A percentile compares a stretch with the other conserved stretches of the same genome.
These are phyloP conservation scores for Primulina tabacum DNA, from an alignment of 257 asterid genomes.

Conservation along the genomic window DNA sequence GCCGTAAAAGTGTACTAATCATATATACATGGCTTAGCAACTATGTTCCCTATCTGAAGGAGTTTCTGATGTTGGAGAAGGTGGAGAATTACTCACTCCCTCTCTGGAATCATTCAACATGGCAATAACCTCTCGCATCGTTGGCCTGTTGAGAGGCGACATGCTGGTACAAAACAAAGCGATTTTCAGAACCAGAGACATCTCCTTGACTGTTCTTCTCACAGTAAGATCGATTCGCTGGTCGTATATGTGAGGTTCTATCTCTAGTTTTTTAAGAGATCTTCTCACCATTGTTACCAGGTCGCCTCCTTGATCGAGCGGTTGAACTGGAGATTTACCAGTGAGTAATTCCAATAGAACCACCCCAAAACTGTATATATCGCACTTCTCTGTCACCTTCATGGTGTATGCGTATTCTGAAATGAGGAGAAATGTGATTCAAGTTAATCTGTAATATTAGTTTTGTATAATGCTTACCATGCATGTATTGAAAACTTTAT, in stretches of 20 bases:
- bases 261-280: slow-evolving; percentile 39
- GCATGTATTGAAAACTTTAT: not conserved
- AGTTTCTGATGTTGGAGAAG: slow-evolving; percentile 73
- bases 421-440: slow-evolving; percentile 1
- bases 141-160: slow-evolving; percentile 78
- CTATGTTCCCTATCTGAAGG: slow-evolving; percentile 47
- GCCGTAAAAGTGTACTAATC: not conserved
- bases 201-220: slow-evolving; percentile 54
- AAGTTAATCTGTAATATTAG: not conserved
- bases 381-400: slow-evolving; percentile 94
- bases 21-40: slow-evolving; percentile 35
- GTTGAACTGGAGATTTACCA: slow-evolving; percentile 81
- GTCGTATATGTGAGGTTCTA: slow-evolving; percentile 50
- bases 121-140: slow-evolving; percentile 72
- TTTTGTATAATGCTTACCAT: not conserved
- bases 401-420: slow-evolving; percentile 91
- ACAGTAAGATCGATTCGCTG: slow-evolving; percentile 54
- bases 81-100: slow-evolving; percentile 31
- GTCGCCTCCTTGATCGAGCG: slow-evolving; percentile 82
- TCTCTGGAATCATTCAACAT: slow-evolving; percentile 73
- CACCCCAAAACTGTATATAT: slow-evolving; percentile 80
- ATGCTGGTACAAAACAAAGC: slow-evolving; percentile 79
- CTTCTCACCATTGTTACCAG: slow-evolving; percentile 70
- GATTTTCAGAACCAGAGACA: slow-evolving; percentile 74
- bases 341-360: slow-evolving; percentile 73